Conservation (phyloP, 257 asterid species). For the Solanum ossicruentum region DNA sequence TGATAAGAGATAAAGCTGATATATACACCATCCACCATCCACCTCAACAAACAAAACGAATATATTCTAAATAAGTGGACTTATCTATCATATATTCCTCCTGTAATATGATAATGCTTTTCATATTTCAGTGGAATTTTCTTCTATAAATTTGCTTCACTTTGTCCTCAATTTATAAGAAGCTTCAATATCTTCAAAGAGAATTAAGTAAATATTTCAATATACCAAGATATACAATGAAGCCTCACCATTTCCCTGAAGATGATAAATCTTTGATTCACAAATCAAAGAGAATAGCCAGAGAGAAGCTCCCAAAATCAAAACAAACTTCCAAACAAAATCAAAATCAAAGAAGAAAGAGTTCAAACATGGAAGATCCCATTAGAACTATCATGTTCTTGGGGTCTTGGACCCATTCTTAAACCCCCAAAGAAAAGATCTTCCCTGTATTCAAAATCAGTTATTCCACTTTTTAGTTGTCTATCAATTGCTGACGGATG, state of each 20-base stretch:
- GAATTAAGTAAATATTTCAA: neutral
- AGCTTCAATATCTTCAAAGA: neutral
- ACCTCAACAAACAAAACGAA: neutral
- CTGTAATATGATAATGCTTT: neutral
- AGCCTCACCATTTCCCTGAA: constrained; percentile 15
- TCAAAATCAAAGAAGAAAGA: constrained; percentile 20
- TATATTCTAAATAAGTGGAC: neutral
- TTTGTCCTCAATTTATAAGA: neutral
- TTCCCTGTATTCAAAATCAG: neutral
- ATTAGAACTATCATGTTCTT: constrained; percentile 51
- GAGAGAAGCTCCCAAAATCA: constrained; percentile 9
- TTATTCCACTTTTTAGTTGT: neutral
- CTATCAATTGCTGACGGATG: no score
- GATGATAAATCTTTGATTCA: constrained; percentile 11
- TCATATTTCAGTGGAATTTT: neutral
- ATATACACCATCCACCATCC: neutral
- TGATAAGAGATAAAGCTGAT: neutral
- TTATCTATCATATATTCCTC: neutral
- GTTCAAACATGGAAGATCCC: constrained; percentile 40
- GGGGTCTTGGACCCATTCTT: constrained; percentile 47
- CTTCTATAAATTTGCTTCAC: constrained; percentile 6
- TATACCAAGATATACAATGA: constrained; percentile 8
- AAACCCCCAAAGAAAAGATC: neutral
- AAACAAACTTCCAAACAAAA: constrained; percentile 5
- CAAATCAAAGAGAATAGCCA: constrained; percentile 4